Base-by-base conservation (phyloP, 352 stramenopile species). In the Poterioochromonas sp. region DNA sequence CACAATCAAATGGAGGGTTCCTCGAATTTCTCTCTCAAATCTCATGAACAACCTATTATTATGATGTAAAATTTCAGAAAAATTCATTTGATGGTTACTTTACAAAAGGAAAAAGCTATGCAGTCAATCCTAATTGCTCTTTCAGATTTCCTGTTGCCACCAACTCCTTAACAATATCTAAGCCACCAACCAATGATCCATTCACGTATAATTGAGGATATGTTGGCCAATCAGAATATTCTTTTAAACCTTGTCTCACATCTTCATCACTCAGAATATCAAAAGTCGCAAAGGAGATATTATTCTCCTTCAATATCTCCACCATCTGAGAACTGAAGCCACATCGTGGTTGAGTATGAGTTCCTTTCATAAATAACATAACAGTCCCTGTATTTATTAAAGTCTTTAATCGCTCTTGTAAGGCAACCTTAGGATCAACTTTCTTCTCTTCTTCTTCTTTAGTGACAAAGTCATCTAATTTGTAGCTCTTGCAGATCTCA, bases 331-430 rank as follows among this genome's bases (percentile, higher is more conserved):
- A 63, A 60, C 81, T 85, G 84, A 99, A 99, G 76, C 95, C 96
- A 84, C 96, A 99, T 88, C 95, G 90, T 49, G 96, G 95, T 80
- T 91, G 87, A 79, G 86, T 87, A 43, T 95, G 95, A 78, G 94
- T 98, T 74, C 96, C 96, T 86, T 99, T 99, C 96, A 99, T 99
- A 88, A 99, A 99, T 0, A 99, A 87, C 93, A 99, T 97, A 41
- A 98, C 84, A 18, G 5, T 18, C 5, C 12, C 37, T 39, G 51
- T 34, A n/a, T 74, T 58, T 18, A 54, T 74, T 18, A 74, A 35
- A 11, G 8, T 8, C 8, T 54, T 18, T 8, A 74, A 35, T 40
- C 65, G 5, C 11, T 74, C 39, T 51, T 74, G 1, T 2, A 74
- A 34, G 11, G 58, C 8, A 35, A 20, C 11, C 34, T 32, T 32